Evolutionary conservation across 148 eudicot genomes (phyloP), one percentile per base, ranked within the genome.

Genomic region (Diospyros lotus): DNA sequence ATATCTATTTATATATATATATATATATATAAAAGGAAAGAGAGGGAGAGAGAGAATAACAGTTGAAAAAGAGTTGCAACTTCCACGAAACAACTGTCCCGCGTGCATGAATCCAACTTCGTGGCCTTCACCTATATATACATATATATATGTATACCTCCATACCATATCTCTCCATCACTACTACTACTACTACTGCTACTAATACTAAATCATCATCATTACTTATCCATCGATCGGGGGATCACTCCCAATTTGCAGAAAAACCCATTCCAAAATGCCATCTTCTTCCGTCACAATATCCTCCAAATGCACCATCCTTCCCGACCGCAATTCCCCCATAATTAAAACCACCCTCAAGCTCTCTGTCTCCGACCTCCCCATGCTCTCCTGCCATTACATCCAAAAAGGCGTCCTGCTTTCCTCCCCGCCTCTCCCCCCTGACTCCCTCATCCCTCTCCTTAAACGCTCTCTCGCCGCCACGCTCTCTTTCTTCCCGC

Each of bases 371-470:
- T 87, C 90, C 0, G 90, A 87, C 71, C 85, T 87, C 53, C 87
- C 90, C 28, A 87, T 87, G 90, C 87, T 87, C 68, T 87, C 90
- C 1, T 87, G 86, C 51, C 90, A 87, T 9, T 87, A 87, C 83
- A 87, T 87, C 71, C 90, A 87, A 66, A 87, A 87, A 62, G 90
- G 90, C 2, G 84, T 84, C 41, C 59, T 87, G 0, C 76, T 87
- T 2, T 55, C 90, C 0, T 42, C 40, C 3, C 82, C 90, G 0
- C 78, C 81, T 0, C 54, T 77, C 14, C 12, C 48, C 2, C 3
- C 71, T 18, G 70, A 75, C 5, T 18, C 77, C n/a, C 79, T 87
- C n/a, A 38, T 84, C 58, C 51, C 84, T 15, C 77, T 73, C 51
- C 82, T 87, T 43, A 84, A 82, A 18, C 74, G 18, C n/a, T 78